Conservation (phyloP, 805 yeast genomes). For the Metschnikowia amazonensis region DNA sequence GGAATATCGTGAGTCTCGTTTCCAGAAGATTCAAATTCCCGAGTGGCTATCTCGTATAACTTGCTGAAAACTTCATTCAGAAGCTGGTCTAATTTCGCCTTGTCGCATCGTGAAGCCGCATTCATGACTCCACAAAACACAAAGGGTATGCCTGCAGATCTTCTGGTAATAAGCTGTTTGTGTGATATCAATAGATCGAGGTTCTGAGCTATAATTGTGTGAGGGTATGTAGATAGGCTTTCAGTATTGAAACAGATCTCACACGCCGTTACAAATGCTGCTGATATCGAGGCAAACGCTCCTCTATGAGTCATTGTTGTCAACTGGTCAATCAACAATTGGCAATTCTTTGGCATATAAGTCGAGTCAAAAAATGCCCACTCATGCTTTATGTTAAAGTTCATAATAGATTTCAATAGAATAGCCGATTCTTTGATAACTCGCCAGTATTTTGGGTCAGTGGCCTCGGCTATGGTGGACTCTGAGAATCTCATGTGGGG, state of each 20-base stretch:
- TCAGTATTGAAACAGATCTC: conserved; percentile 41
- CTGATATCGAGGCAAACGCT: conserved; percentile 84
- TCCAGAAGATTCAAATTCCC: conserved; percentile 45
- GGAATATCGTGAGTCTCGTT: conserved; percentile 66
- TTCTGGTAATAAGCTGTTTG: conserved; percentile 71
- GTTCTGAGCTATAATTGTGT: neutral
- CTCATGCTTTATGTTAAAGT: conserved; percentile 9
- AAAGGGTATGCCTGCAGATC: conserved; percentile 91
- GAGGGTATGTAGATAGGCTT: neutral
- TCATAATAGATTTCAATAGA: conserved; percentile 47
- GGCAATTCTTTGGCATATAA: conserved; percentile 42
- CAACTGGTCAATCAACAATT: conserved; percentile 60
- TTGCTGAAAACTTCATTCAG: conserved; percentile 48
- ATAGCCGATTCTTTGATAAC: conserved; percentile 55
- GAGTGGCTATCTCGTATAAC: conserved; percentile 52
- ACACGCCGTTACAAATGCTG: conserved; percentile 70
- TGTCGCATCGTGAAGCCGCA: conserved; percentile 29
- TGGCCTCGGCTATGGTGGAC: conserved; percentile 23
- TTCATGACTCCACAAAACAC: conserved; percentile 71
- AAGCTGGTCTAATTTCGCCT: conserved; percentile 27
- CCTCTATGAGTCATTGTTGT: conserved; percentile 82
- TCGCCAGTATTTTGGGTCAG: conserved; percentile 17
- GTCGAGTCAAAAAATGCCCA: conserved; percentile 20
- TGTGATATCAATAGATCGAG: conserved; percentile 39
- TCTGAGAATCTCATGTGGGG: conserved; percentile 20